Base-by-base conservation (phyloP, 2,329 filamentous ascomycete genomes). In the Pseudogymnoascus sp. region DNA sequence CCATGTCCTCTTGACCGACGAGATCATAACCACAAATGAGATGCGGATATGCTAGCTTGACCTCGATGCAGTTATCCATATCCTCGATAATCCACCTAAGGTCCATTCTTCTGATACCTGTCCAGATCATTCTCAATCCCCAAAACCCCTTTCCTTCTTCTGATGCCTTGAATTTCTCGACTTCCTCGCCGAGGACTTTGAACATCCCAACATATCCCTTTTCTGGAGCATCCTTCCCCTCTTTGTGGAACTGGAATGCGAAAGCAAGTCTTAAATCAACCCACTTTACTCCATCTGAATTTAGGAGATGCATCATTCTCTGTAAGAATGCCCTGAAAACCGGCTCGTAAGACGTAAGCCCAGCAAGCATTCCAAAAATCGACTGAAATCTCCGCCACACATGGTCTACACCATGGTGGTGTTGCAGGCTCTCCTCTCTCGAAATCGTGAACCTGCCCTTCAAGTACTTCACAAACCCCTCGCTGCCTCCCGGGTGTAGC, bases 21-120 rank as follows among this genome's bases (percentile, higher is more conserved):
- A 97, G 77, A 74, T 97, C 93, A 75, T 91, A 97, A 10, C 93
- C 93, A 26, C 89, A 86, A 69, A 97, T 85, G 6, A 96, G 80
- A 60, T 92, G 81, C 0, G 93, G 91, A 72, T 88, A 93, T 33
- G 84, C 81, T 62, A 89, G 78, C 76, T 97, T 97, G 69, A 90
- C 87, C 4, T 84, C 81, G 69, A 97, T 91, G 75, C 93, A 97
- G 67, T 89, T 79, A 72, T 93, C 89, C 93, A 97, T 97, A 74
- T 85, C 86, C 67, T 92, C 83, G 19, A 92, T 79, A 56, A 97
- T 84, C 13, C 79, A 74, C 59, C 86, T 85, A 14, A 87, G 87
- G 26, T 83, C 80, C 61, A 85, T 80, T 29, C 77, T 77, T 42
- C 93, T 86, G 53, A 93, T 77, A 0, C 84, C 84, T 0, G 91